phyloP scores from a whole-genome alignment of 2,329 filamentous ascomycete genomes.

The Cytospora piceae region DNA sequence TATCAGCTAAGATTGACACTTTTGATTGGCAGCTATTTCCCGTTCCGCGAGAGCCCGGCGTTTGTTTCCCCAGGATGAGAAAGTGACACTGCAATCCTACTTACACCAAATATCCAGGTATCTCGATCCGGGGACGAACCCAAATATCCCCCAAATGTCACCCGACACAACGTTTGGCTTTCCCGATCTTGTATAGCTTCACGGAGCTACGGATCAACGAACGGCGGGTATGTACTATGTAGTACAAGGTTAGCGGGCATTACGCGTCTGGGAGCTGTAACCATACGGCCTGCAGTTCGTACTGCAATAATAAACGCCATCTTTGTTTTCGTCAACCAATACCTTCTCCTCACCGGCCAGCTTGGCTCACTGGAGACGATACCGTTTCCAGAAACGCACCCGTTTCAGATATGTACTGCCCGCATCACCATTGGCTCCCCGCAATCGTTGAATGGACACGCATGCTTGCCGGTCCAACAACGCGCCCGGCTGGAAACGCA shows the following conservation, averaged over 20 bases:
- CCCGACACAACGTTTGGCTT: neutral
- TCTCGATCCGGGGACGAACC: too few species aligned
- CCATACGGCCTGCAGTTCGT: neutral
- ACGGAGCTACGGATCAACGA: too few species aligned
- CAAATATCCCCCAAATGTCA: neutral
- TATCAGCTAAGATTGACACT: neutral
- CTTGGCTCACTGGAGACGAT: conserved; percentile 2
- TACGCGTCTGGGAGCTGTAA: neutral
- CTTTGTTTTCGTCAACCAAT: conserved; percentile 2
- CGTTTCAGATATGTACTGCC: conserved; percentile 18
- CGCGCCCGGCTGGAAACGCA: neutral
- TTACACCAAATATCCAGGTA: neutral
- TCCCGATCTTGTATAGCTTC: neutral
- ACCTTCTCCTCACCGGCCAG: neutral
- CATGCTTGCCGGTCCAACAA: conserved; percentile 17
- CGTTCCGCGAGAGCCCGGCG: too few species aligned
- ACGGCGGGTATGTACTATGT: too few species aligned
- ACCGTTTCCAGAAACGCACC: neutral
- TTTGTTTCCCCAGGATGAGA: neutral
- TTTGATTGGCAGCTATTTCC: neutral
- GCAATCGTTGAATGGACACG: neutral
- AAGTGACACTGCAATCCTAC: neutral
- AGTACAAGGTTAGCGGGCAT: neutral
- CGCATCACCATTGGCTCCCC: conserved; percentile 8
- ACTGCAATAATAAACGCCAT: neutral